Conservation (phyloP, 1,139 yeast genomes). For the Suhomyces atakaporum region DNA sequence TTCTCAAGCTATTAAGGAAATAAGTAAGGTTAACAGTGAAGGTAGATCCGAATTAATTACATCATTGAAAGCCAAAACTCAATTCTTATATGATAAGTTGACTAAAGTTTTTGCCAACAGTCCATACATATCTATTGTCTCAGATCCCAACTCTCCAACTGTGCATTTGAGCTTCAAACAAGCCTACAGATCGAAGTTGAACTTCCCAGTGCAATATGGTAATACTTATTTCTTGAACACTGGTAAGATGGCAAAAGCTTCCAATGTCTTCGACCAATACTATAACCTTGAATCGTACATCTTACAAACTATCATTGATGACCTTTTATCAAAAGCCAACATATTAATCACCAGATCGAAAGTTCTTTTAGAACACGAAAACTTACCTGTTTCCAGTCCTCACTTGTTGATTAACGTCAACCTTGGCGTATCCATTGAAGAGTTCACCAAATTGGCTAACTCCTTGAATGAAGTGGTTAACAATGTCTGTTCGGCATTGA, state of each 20-base stretch:
- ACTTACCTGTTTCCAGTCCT: conserved; percentile 69
- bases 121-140: conserved; percentile 47
- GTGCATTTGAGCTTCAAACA: conserved; percentile 59
- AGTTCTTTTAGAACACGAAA: conserved; percentile 70
- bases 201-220: conserved; percentile 53
- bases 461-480: conserved; percentile 20
- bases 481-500: conserved; percentile 16
- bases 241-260: conserved; percentile 38
- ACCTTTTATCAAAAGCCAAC: conserved; percentile 48
- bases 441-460: conserved; percentile 36
- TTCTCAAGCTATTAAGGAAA: conserved; percentile 55
- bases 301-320: conserved; percentile 64
- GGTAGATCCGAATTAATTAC: conserved; percentile 37
- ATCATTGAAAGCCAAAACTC: conserved; percentile 29
- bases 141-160: conserved; percentile 64
- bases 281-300: conserved; percentile 63
- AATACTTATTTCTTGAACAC: conserved; percentile 38
- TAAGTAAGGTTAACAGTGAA: conserved; percentile 32
- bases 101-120: conserved; percentile 13
- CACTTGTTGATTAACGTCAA: conserved; percentile 66
- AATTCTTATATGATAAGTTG: conserved; percentile 23
- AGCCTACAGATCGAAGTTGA: conserved; percentile 42
- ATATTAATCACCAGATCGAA: conserved; percentile 72
- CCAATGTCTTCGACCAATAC: conserved; percentile 40
- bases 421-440: conserved; percentile 54